phyloP scores from a whole-genome alignment of 2,329 filamentous ascomycete species.

The Neofusicoccum kwambonambiense region DNA sequence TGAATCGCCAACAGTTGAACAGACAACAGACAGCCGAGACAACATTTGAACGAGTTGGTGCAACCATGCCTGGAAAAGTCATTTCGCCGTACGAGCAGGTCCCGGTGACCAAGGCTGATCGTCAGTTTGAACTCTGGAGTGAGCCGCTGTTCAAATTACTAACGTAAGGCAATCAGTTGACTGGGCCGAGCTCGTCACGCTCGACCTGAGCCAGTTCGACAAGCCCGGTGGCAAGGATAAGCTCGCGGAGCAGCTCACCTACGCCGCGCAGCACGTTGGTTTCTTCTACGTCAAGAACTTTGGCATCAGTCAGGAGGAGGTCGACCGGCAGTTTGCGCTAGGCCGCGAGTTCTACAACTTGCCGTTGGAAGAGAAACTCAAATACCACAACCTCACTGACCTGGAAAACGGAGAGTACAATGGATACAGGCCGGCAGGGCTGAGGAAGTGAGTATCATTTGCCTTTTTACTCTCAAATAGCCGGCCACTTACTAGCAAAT shows the following conservation, averaged over 20 bases:
- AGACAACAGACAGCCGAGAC: background rate
- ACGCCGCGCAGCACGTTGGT: slow-evolving; percentile 53
- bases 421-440: slow-evolving; percentile 53
- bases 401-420: slow-evolving; percentile 56
- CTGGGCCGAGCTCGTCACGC: slow-evolving; percentile 59
- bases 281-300: slow-evolving; percentile 65
- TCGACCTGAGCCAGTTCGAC: slow-evolving; percentile 57
- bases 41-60: background rate
- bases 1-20: background rate
- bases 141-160: background rate
- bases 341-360: slow-evolving; percentile 59
- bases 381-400: slow-evolving; percentile 42
- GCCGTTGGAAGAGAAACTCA: slow-evolving; percentile 58
- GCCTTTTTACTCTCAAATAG: slow-evolving; percentile 17
- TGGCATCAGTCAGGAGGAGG: slow-evolving; percentile 59
- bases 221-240: slow-evolving; percentile 55
- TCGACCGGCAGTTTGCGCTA: slow-evolving; percentile 62
- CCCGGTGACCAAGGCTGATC: slow-evolving; percentile 32
- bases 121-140: slow-evolving; percentile 9
- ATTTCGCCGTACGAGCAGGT: slow-evolving; percentile 30
- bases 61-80: slow-evolving; percentile 20
- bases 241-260: slow-evolving; percentile 55
- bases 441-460: slow-evolving; percentile 23
- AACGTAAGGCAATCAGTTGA: slow-evolving; percentile 28
- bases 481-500: background rate